These are phyloP conservation scores for Saccharum officinarum DNA, from an alignment of 176 grass and related monocot genomes.

Conservation along the genomic window DNA sequence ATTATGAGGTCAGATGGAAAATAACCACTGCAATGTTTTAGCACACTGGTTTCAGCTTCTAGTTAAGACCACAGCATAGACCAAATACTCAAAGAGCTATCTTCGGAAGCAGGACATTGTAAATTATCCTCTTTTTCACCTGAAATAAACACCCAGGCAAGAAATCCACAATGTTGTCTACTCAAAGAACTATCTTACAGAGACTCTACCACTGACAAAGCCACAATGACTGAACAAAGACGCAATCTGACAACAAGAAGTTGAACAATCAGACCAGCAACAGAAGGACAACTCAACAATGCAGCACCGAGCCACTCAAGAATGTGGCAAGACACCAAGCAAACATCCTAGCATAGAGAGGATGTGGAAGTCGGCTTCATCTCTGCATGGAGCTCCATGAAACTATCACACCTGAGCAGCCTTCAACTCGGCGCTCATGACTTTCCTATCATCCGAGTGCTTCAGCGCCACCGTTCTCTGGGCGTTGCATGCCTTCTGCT, in stretches of 20 bases:
- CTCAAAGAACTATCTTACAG: constrained; percentile 76
- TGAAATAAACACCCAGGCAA: constrained; percentile 15
- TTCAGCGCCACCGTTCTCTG: constrained; percentile 31
- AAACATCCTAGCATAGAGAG: constrained; percentile 25
- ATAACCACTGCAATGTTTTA: not conserved
- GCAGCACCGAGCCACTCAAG: constrained; percentile 37
- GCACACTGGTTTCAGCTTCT: not conserved
- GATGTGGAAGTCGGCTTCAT: constrained; percentile 31
- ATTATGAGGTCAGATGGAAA: not conserved
- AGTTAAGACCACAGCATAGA: not conserved
- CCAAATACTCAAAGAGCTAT: not conserved
- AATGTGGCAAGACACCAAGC: constrained; percentile 22
- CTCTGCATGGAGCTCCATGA: constrained; percentile 12
- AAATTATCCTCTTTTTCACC: not conserved
- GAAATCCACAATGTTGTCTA: constrained; percentile 39
- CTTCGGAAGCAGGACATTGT: constrained; percentile 7
- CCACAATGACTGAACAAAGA: constrained; percentile 9
- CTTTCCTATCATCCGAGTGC: constrained; percentile 46
- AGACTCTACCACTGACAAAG: constrained; percentile 41
- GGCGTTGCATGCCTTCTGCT: constrained; percentile 45
- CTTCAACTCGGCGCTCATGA: constrained; percentile 42
- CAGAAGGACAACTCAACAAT: constrained; percentile 39
- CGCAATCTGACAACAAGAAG: constrained; percentile 55
- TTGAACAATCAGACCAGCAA: constrained; percentile 51
- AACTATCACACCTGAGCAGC: constrained; percentile 7